Evolutionary conservation across 2,329 filamentous ascomycete species (phyloP).

Genomic region (Claviceps digitariae): DNA sequence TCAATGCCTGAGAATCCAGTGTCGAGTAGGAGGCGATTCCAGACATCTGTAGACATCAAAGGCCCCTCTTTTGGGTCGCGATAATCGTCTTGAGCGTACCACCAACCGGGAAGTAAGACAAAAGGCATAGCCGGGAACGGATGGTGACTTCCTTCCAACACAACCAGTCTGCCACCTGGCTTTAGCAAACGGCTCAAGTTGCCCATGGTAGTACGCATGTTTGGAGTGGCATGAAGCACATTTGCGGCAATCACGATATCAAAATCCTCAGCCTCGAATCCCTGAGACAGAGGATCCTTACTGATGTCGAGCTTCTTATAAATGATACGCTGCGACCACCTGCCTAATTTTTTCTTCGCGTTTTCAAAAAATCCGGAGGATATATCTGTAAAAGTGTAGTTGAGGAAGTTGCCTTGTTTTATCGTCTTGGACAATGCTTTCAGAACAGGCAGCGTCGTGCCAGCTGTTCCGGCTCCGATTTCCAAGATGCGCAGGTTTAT

Average conservation of each 20-base stretch:
- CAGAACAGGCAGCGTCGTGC: slow-evolving; percentile 24
- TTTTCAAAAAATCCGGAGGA: slow-evolving; percentile 26
- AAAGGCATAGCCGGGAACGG: slow-evolving; percentile 1
- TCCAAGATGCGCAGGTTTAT: slow-evolving; percentile 28
- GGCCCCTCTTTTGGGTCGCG: slow-evolving; percentile 3
- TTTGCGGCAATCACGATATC: slow-evolving; percentile 27
- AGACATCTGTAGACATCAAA: neutral
- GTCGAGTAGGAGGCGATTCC: slow-evolving; percentile 3
- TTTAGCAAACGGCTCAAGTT: slow-evolving; percentile 6
- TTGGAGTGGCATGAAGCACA: slow-evolving; percentile 24
- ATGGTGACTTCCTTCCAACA: slow-evolving; percentile 6
- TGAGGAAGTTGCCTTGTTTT: slow-evolving; percentile 16
- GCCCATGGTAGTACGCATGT: slow-evolving; percentile 12
- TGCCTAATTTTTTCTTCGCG: slow-evolving; percentile 13
- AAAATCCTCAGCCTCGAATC: slow-evolving; percentile 16
- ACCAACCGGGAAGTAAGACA: slow-evolving; percentile 7
- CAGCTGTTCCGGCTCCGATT: slow-evolving; percentile 30
- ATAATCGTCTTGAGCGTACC: slow-evolving; percentile 4
- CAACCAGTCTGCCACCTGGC: slow-evolving; percentile 5
- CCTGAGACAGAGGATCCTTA: slow-evolving; percentile 16
- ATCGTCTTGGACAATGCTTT: slow-evolving; percentile 3
- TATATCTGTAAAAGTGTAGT: slow-evolving; percentile 33
- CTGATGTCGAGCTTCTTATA: slow-evolving; percentile 15
- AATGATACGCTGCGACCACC: slow-evolving; percentile 13
- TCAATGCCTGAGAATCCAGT: slow-evolving; percentile 7